Evolutionary conservation across 306 rosid species (phyloP), one percentile per base, ranked within the genome.

Genomic region (Cucumis cinereus): DNA sequence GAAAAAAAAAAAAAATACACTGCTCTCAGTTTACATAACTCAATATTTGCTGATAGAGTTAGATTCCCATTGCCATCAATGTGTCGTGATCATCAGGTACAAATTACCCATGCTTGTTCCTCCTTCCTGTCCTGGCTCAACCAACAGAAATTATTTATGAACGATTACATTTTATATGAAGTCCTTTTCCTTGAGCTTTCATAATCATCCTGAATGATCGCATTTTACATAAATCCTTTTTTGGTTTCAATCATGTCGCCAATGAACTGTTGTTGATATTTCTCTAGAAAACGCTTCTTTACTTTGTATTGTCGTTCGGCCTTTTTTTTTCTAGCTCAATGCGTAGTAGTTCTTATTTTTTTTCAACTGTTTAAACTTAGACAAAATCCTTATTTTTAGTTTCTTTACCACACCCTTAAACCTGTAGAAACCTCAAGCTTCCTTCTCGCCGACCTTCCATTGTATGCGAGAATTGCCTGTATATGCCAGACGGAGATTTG

Each of bases 381-480:
- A 35, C 23, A n/a, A 77, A 49, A 43, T 43, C 49, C 20, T 20
- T 5, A 73, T 61, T 7, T 20, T 22, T 77, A 17, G 70, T 81
- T 76, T 36, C 54, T 79, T 73, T 73, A 24, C 8, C 77, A 63
- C 71, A 71, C 54, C 19, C 36, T 78, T 75, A 30, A 36, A 60
- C 59, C 17, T 82, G 85, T 79, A 94, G 99, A 86, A 91, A 94
- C 87, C 91, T 94, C 45, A 92, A 88, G 89, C 90, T 92, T 75
- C 99, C 99, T 40, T 94, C 97, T 11, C 90, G 88, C 24, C 88
- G 84, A 68, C 99, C 99, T 71, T 89, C 97, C 26, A 76, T 94
- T 79, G 99, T 94, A 38, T 90, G 99, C 49, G 99, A 94, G 87
- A 94, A 81, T 81, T 92, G 99, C 84, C 77, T 94, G 35, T 90